phyloP scores from a whole-genome alignment of 371 early-diverging fungal species.

The Funneliformis caledonium region DNA sequence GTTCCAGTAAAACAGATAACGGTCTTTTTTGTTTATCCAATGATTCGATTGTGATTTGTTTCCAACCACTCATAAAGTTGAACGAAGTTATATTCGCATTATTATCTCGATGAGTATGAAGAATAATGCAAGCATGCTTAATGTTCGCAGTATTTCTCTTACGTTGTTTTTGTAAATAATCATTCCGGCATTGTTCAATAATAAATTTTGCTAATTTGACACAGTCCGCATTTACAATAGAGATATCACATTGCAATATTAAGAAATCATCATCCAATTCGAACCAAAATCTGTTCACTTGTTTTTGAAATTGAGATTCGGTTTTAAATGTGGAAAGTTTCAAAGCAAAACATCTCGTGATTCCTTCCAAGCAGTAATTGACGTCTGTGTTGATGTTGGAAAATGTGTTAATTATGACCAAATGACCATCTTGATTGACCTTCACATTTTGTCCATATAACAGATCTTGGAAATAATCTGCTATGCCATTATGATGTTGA shows the following conservation, averaged over 20 bases:
- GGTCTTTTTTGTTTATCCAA: conserved; percentile 21
- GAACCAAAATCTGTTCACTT: conserved; percentile 6
- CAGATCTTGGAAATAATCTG: conserved; percentile 22
- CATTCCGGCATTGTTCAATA: conserved; percentile 32
- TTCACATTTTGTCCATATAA: neutral
- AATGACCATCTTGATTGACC: neutral
- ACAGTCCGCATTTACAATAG: conserved; percentile 20
- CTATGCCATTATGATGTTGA: conserved; percentile 18
- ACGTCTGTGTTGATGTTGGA: conserved; percentile 39
- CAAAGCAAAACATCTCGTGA: conserved; percentile 17
- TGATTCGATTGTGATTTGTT: conserved; percentile 5
- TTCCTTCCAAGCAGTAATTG: neutral
- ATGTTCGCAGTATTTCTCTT: no score
- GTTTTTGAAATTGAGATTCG: conserved; percentile 36
- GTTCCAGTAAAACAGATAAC: conserved; percentile 20
- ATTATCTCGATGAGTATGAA: conserved; percentile 32
- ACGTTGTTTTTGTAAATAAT: neutral
- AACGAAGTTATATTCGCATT: neutral
- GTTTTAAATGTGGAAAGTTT: conserved; percentile 37
- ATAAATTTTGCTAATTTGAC: conserved; percentile 39
- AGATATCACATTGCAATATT: conserved; percentile 36
- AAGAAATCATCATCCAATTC: conserved; percentile 24
- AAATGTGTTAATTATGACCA: conserved; percentile 36
- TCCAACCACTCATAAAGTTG: conserved; percentile 40
- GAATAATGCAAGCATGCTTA: conserved; percentile 40